phyloP scores from a whole-genome alignment of 2,329 filamentous ascomycete species.

The Cytospora chrysosperma region DNA sequence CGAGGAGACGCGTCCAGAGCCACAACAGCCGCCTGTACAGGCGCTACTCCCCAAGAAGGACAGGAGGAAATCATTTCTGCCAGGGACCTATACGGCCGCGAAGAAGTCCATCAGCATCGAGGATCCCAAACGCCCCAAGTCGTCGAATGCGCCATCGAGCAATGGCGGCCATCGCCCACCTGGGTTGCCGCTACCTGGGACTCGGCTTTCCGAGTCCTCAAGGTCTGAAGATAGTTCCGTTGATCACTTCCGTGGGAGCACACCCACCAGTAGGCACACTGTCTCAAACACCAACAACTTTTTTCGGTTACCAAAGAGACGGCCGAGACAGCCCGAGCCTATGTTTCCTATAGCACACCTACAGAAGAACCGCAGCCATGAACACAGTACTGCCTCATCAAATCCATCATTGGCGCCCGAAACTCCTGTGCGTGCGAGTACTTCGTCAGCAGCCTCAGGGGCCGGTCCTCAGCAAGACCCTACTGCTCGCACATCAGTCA shows the following conservation, averaged over 20 bases:
- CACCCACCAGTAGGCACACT: conserved; percentile 49
- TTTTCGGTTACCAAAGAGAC: conserved; percentile 77
- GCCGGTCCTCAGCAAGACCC: conserved; percentile 8
- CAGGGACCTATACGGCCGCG: conserved; percentile 37
- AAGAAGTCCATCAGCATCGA: conserved; percentile 58
- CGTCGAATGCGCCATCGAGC: conserved; percentile 42
- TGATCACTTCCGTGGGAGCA: conserved; percentile 62
- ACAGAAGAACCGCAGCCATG: conserved; percentile 65
- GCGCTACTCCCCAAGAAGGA: conserved; percentile 39
- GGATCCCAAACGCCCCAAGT: conserved; percentile 53
- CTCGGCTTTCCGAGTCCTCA: conserved; percentile 80
- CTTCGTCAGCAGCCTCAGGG: conserved; percentile 19
- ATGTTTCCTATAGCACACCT: conserved; percentile 84
- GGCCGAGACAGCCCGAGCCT: conserved; percentile 69
- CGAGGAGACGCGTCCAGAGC: conserved; percentile 44
- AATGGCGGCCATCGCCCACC: conserved; percentile 62
- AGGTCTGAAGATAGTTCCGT: conserved; percentile 81
- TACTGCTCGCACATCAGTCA: conserved; percentile 30
- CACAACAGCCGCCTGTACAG: conserved; percentile 28
- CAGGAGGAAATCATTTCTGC: conserved; percentile 40
- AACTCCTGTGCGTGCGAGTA: conserved; percentile 29
- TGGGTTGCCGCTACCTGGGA: conserved; percentile 61
- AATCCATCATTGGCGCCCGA: conserved; percentile 47
- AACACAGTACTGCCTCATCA: conserved; percentile 35
- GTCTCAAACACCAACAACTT: conserved; percentile 65